Evolutionary conservation across 805 yeast genomes (phyloP).

Genomic region (Barnettozyma vustinii): DNA sequence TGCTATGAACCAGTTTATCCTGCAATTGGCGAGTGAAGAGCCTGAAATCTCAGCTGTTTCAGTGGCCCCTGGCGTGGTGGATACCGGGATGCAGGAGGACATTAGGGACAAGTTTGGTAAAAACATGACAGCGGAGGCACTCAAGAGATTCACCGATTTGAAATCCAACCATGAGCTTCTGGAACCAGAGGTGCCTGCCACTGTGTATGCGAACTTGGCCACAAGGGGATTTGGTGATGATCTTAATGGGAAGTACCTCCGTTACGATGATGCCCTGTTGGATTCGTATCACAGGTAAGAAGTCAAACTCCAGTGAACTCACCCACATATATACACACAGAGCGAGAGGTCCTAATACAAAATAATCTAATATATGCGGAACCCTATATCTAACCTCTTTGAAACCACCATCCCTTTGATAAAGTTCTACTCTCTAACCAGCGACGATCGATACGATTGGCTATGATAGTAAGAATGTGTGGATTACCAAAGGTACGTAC

Average conservation of each 20-base stretch:
- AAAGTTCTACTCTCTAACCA: too few species aligned
- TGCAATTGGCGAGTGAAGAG: slow-evolving; percentile 66
- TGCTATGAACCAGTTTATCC: slow-evolving; percentile 74
- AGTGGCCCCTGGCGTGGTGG: slow-evolving; percentile 93
- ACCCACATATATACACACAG: not conserved
- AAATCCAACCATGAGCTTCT: slow-evolving; percentile 53
- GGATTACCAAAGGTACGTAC: too few species aligned
- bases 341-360: too few species aligned
- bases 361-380: too few species aligned
- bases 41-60: slow-evolving; percentile 54
- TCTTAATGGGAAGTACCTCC: slow-evolving; percentile 61
- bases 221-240: slow-evolving; percentile 48
- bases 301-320: not conserved
- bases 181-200: slow-evolving; percentile 68
- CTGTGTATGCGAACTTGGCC: slow-evolving; percentile 62
- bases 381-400: too few species aligned
- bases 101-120: slow-evolving; percentile 61
- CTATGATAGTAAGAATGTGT: too few species aligned
- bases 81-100: slow-evolving; percentile 80
- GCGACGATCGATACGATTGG: too few species aligned
- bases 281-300: not conserved
- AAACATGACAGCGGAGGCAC: slow-evolving; percentile 56
- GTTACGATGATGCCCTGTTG: slow-evolving; percentile 46
- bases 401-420: too few species aligned
- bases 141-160: slow-evolving; percentile 59